Evolutionary conservation across 2,329 filamentous ascomycete genomes (phyloP), one percentile per base, ranked within the genome.

Genomic region (Alternaria arbusti): DNA sequence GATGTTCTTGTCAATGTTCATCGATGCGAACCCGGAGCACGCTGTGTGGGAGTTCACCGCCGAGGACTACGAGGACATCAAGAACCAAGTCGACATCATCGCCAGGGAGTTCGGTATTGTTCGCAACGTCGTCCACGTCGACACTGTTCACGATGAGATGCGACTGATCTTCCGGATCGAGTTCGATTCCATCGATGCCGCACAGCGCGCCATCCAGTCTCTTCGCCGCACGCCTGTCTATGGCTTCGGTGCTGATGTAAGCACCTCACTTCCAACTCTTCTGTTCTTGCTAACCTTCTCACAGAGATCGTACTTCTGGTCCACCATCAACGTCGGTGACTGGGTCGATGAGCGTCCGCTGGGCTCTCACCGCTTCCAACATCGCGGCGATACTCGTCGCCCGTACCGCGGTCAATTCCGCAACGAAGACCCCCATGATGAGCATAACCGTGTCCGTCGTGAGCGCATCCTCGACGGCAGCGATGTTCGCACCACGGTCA

Each of bases 401-500:
- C 43, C 50, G 7, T 44, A 44, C 3, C 26, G 32, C 23, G 50
- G 56, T 40, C 49, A 57, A 11, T 57, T 46, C 52, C 20, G 30
- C 57, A 45, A 23, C 32, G 45, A 63, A 25, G 73, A 73, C 28
- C 72, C 70, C 7, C 64, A 68, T 9, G 75, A 78, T 36, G 70
- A 74, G 54, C 74, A 79, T 59, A 82, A 84, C 67, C 72, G 71
- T 40, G 80, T 85, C 45, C 70, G 75, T 9, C 60, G 78, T 3
- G 65, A 75, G 23, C 74, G 74, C 40, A 83, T 85, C 59, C 56
- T 72, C 15, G 70, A 75, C n/a, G 84, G 84, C n/a, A 65, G 69
- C 6, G 84, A 85, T 66, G 80, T 84, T n/a, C 83, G 84, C 61
- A 85, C 83, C 2, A 85, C 83, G 0, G 92, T 98, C 68, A 97